phyloP scores from a whole-genome alignment of 2,329 filamentous ascomycete genomes.

The Cladosporium phlei region DNA sequence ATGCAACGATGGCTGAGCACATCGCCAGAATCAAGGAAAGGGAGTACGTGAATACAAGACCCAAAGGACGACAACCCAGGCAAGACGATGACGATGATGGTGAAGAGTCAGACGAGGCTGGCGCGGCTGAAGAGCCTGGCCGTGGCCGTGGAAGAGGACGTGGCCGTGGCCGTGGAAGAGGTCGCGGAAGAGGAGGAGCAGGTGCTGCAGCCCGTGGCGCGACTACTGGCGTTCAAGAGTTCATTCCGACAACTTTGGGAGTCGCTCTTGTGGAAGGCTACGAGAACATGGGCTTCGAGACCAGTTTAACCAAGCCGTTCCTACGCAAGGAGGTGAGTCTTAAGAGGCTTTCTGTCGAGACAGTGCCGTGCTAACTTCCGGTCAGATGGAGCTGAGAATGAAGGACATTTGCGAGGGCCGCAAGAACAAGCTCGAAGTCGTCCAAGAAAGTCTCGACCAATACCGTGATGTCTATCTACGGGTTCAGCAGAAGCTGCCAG shows the following conservation, averaged over 20 bases:
- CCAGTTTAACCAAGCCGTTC: conserved; percentile 91
- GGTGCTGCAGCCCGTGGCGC: conserved; percentile 47
- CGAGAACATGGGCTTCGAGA: conserved; percentile 87
- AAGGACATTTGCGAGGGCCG: conserved; percentile 90
- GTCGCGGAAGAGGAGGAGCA: conserved; percentile 44
- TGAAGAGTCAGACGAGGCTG: conserved; percentile 33
- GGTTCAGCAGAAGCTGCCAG: conserved; percentile 68
- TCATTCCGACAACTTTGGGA: conserved; percentile 87
- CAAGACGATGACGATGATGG: conserved; percentile 31
- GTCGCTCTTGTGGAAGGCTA: conserved; percentile 92
- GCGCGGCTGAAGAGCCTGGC: conserved; percentile 31
- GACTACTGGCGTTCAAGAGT: conserved; percentile 63
- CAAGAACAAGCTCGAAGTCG: conserved; percentile 66
- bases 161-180: conserved; percentile 32
- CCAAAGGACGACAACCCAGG: conserved; percentile 35
- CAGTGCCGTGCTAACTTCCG: conserved; percentile 9
- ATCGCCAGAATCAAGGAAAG: conserved; percentile 92
- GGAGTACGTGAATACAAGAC: conserved; percentile 71
- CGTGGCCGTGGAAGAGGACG: conserved; percentile 36
- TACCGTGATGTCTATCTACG: conserved; percentile 83
- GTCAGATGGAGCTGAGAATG: conserved; percentile 87
- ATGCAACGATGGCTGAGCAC: conserved; percentile 98
- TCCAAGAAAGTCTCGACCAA: conserved; percentile 77
- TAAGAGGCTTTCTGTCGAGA: too few species aligned
- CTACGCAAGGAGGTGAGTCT: conserved; percentile 70